Conservation (phyloP, 2,329 filamentous ascomycete species). For the Chrysoporthe deuterocubensis region DNA sequence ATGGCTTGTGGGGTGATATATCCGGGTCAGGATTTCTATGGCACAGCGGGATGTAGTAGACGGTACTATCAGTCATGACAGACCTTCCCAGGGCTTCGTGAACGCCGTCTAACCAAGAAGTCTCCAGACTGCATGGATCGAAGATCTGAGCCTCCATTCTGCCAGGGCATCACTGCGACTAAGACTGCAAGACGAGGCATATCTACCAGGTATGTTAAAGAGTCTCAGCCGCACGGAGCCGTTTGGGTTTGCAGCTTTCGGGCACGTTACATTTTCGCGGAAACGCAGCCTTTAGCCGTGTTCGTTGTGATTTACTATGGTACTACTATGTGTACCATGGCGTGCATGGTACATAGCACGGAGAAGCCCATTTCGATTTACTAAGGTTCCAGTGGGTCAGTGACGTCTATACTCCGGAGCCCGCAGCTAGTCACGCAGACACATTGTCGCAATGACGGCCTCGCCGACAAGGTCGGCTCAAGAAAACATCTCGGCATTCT, state of each 20-base stretch:
- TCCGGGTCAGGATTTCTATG: no score
- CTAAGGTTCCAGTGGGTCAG: not conserved
- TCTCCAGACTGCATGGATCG: not conserved
- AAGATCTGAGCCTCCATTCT: not conserved
- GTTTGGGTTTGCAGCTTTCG: no score
- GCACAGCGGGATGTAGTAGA: no score
- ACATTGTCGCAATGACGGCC: not conserved
- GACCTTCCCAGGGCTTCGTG: not conserved
- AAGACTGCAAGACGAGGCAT: no score
- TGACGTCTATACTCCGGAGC: not conserved
- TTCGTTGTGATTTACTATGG: not conserved
- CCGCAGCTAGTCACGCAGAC: not conserved
- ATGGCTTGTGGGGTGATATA: constrained; percentile 3
- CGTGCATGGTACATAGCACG: not conserved
- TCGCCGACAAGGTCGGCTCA: not conserved
- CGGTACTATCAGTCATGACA: not conserved
- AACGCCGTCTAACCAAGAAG: not conserved
- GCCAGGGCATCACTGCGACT: not conserved
- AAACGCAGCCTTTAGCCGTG: no score
- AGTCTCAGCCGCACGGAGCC: no score
- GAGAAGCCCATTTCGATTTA: not conserved
- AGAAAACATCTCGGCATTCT: not conserved
- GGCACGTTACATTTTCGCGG: not conserved
- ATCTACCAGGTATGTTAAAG: no score
- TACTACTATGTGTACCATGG: not conserved